Evolutionary conservation across 257 asterid species (phyloP).

Genomic region (Salvia rosmarinus): DNA sequence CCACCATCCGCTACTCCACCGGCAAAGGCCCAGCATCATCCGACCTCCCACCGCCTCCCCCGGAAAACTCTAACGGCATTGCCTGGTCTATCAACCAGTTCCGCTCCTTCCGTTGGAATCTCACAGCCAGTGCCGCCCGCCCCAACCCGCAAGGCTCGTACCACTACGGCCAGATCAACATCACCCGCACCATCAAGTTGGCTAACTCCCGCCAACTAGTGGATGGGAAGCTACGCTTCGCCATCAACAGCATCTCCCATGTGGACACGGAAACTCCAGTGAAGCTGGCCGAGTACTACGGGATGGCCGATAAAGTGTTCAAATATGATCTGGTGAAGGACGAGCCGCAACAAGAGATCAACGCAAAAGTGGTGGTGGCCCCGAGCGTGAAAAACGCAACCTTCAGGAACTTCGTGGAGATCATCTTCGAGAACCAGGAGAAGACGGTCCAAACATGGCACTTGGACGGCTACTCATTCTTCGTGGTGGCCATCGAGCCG

Average conservation of each 20-base stretch:
- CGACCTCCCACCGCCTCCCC: constrained; percentile 52
- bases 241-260: constrained; percentile 57
- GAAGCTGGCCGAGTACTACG: constrained; percentile 60
- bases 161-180: constrained; percentile 61
- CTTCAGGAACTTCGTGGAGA: constrained; percentile 53
- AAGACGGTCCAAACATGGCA: constrained; percentile 57
- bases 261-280: constrained; percentile 51
- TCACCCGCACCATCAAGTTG: constrained; percentile 61
- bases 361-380: constrained; percentile 22
- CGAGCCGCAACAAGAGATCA: constrained; percentile 28
- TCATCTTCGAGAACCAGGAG: constrained; percentile 54
- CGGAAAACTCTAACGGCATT: constrained; percentile 45
- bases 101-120: constrained; percentile 66
- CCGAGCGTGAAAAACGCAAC: constrained; percentile 54
- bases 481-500: constrained; percentile 57
- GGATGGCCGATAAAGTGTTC: constrained; percentile 44
- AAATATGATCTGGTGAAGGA: constrained; percentile 49
- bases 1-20: constrained; percentile 42
- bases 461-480: constrained; percentile 63
- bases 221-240: constrained; percentile 54
- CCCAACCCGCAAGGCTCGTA: constrained; percentile 69
- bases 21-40: constrained; percentile 44
- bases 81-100: constrained; percentile 61
- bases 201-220: constrained; percentile 31
- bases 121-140: constrained; percentile 64